phyloP scores from a whole-genome alignment of 2,329 filamentous ascomycete genomes.

The Pseudocercospora fijiensis region DNA sequence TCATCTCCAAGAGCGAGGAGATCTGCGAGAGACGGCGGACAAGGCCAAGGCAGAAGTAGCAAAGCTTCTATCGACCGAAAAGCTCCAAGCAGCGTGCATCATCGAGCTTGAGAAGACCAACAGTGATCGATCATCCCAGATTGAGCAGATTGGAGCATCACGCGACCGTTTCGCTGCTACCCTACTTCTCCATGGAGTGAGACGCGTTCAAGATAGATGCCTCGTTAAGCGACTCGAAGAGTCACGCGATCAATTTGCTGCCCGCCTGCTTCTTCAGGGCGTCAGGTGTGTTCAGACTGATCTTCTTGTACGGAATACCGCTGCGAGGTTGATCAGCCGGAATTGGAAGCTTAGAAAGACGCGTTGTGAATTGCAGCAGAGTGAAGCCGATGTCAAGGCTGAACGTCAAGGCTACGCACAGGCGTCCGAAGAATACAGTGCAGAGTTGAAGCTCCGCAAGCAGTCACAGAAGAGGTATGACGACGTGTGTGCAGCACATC shows the following conservation, averaged over 20 bases:
- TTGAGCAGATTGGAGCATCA: background rate
- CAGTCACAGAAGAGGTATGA: background rate
- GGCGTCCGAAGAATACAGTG: background rate
- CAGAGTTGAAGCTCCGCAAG: background rate
- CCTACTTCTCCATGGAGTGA: background rate
- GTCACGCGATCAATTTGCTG: background rate
- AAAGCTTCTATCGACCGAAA: too few relatives aligned
- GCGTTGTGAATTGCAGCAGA: background rate
- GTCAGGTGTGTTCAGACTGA: background rate
- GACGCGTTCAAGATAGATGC: background rate
- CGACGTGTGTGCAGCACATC: background rate
- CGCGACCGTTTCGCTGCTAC: background rate
- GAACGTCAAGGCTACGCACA: background rate
- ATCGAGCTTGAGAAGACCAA: background rate
- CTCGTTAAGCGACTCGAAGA: background rate
- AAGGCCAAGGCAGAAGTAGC: background rate
- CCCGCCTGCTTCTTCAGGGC: background rate
- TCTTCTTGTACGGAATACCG: background rate
- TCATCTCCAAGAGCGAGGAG: background rate
- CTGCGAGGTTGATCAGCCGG: background rate
- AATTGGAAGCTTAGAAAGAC: background rate
- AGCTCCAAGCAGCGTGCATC: too few relatives aligned
- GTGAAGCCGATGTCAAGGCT: background rate
- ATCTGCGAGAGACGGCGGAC: background rate
- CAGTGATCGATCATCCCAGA: background rate